Percentiles rank a stretch among this genome's conserved stretches.
Evolutionary conservation across 305 asterid species (phyloP).

Genomic region (Caryopteris hybrid): DNA sequence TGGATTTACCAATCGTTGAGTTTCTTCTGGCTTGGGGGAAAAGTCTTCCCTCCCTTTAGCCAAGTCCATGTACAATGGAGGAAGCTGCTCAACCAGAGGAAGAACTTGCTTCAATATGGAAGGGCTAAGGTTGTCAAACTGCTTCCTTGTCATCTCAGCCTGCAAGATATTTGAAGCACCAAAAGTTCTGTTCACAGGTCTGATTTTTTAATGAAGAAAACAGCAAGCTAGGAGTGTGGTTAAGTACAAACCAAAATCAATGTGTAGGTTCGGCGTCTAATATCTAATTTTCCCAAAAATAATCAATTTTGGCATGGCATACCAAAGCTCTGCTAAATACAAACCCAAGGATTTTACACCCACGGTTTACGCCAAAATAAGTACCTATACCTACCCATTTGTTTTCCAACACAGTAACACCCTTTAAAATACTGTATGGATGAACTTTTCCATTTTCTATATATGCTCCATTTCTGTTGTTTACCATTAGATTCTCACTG

Average conservation of each 20-base stretch:
- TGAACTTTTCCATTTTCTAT: background rate
- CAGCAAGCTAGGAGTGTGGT: background rate
- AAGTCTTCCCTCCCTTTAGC: constrained; percentile 89
- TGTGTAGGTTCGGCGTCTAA: too few species aligned
- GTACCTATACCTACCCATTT: background rate
- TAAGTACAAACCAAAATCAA: background rate
- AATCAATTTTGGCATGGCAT: background rate
- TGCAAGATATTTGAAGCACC: constrained; percentile 26
- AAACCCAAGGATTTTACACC: background rate
- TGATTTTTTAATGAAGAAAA: background rate
- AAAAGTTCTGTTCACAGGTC: background rate
- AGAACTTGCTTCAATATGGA: constrained; percentile 84
- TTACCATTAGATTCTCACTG: background rate
- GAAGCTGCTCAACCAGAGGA: constrained; percentile 95
- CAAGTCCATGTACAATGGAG: constrained; percentile 93
- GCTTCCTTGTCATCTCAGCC: constrained; percentile 97
- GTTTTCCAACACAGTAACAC: background rate
- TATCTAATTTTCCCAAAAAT: too few species aligned
- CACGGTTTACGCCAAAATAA: background rate
- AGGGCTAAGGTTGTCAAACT: constrained; percentile 88
- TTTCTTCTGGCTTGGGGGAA: constrained; percentile 88
- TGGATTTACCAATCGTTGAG: constrained; percentile 69
- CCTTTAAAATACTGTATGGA: background rate
- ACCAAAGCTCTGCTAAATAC: background rate
- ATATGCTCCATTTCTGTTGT: background rate